Evolutionary conservation across 441 rosid species (phyloP), one percentile per base, ranked within the genome.

Genomic region (Sinapis alba): DNA sequence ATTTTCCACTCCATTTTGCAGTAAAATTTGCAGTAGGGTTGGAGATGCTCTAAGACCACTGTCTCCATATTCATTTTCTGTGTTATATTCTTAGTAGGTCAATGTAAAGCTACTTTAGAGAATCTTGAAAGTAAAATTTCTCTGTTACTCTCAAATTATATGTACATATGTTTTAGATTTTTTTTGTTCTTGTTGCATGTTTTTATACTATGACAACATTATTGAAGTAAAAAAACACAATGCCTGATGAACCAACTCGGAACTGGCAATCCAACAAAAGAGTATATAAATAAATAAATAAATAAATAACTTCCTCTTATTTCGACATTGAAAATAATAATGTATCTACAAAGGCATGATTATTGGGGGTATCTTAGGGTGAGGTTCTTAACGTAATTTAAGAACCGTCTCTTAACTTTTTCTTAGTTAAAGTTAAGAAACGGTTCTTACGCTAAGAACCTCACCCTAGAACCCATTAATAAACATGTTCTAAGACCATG

Each of bases 51-150:
- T n/a, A n/a, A n/a, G n/a, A n/a, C n/a, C n/a, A n/a, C n/a, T n/a
- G n/a, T n/a, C n/a, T 36, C 34, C 28, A 36, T 13, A 24, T 18
- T 32, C 8, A 36, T 20, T 74, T 43, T 57, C 47, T 11, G 62
- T 30, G 62, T 56, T 56, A n/a, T 18, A 3, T 13, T 12, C 11
- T 74, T 43, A 58, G 38, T 74, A 66, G 66, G 71, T 28, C 50
- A 58, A 57, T 57, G 72, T 73, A 66, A 65, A 65, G n/a, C n/a
- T n/a, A n/a, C n/a, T n/a, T n/a, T 57, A 43, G 34, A n/a, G 21
- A 59, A 15, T 32, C 3, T 21, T 59, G 60, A 10, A 41, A 27
- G 28, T 64, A 32, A 18, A 30, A 8, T 28, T 28, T 28, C 34
- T 28, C 8, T 28, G 24, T 19, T 57, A 28, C 0, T 27, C 41